A percentile compares a stretch with the other conserved stretches of the same genome.
phyloP scores from a whole-genome alignment of 2,329 filamentous ascomycete species.

The Talaromyces sp. region DNA sequence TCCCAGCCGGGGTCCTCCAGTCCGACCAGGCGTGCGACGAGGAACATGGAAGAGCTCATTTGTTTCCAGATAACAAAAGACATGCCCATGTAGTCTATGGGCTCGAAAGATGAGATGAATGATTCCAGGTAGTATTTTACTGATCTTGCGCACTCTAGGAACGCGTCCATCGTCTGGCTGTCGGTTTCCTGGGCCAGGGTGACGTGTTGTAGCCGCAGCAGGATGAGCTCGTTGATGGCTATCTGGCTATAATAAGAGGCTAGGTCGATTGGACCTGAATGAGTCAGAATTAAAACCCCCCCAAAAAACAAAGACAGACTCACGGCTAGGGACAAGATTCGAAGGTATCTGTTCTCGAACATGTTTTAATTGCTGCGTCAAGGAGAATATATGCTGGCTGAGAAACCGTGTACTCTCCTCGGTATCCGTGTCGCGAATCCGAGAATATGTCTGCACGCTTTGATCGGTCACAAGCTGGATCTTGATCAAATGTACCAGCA shows the following conservation, averaged over 20 bases:
- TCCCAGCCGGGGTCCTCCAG: conserved; percentile 10
- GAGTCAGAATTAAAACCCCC: too few species aligned
- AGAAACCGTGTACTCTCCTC: conserved; percentile 4
- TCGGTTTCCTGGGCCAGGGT: neutral
- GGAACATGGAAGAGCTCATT: conserved; percentile 2
- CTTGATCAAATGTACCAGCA: conserved; percentile 33
- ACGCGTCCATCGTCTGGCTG: conserved; percentile 1
- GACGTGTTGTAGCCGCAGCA: conserved; percentile 1
- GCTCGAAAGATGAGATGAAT: neutral
- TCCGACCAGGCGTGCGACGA: neutral
- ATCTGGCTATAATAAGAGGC: neutral
- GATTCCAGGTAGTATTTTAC: conserved; percentile 2
- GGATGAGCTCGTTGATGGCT: conserved; percentile 4
- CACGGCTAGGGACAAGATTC: conserved; percentile 1
- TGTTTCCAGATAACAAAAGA: conserved; percentile 10
- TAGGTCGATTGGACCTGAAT: neutral
- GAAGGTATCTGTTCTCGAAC: conserved; percentile 3
- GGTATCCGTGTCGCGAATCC: conserved; percentile 1
- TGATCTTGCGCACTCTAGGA: neutral
- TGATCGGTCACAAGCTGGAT: conserved; percentile 14
- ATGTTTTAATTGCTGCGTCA: conserved; percentile 1
- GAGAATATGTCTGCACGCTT: neutral
- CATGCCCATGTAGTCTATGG: conserved; percentile 1
- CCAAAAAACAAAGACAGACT: neutral
- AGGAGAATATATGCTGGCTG: conserved; percentile 2